phyloP scores from a whole-genome alignment of 345 rosid species.

The Eucalyptus marginata region DNA sequence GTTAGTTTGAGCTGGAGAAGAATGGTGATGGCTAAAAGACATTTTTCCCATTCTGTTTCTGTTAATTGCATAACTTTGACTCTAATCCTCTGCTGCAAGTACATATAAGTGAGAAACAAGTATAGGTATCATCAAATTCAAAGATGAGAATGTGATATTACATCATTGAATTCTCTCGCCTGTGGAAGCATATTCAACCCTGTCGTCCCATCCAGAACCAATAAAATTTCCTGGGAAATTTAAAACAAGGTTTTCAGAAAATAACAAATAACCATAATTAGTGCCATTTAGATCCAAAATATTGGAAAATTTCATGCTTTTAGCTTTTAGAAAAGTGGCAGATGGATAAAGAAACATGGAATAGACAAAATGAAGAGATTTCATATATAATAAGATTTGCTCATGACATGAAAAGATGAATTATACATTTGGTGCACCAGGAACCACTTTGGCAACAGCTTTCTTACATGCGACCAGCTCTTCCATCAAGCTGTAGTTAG shows the following conservation, averaged over 20 bases:
- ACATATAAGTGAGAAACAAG: background rate
- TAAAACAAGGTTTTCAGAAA: background rate
- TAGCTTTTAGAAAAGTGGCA: background rate
- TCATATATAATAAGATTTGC: background rate
- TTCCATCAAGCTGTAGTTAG: slow-evolving; percentile 94
- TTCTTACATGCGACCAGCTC: slow-evolving; percentile 86
- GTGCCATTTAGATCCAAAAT: background rate
- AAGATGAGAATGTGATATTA: slow-evolving; percentile 11
- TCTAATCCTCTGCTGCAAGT: background rate
- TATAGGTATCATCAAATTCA: background rate
- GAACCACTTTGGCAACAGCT: slow-evolving; percentile 68
- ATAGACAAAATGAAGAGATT: background rate
- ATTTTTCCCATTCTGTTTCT: background rate
- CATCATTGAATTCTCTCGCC: slow-evolving; percentile 98
- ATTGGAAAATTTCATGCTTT: background rate
- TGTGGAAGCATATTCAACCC: slow-evolving; percentile 99
- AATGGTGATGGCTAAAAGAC: background rate
- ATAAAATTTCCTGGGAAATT: slow-evolving; percentile 62
- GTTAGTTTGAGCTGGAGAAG: background rate
- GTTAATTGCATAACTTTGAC: background rate
- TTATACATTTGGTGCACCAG: slow-evolving; percentile 73
- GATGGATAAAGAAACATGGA: background rate
- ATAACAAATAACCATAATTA: background rate
- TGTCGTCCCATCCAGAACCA: slow-evolving; percentile 94
- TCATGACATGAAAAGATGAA: background rate